Percentiles rank a stretch among this genome's conserved stretches.
These are phyloP conservation scores for Rhinocladiella similis DNA, from an alignment of 2,329 filamentous ascomycete species.

Conservation along the genomic window DNA sequence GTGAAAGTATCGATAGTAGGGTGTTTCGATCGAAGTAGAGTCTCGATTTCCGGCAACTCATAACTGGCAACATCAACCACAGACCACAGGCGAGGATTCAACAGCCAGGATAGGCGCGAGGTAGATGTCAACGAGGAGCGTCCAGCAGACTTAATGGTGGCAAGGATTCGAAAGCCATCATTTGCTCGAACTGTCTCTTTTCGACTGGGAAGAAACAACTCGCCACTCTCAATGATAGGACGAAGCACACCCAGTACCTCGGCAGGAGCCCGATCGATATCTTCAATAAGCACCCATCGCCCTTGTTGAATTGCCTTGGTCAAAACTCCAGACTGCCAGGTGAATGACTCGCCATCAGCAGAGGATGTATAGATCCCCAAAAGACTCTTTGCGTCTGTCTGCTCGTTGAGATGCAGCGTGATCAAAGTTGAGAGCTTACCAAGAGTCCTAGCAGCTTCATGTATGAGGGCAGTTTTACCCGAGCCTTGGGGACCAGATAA, in stretches of 20 bases:
- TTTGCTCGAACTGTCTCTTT: conserved; percentile 83
- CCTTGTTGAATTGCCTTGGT: conserved; percentile 93
- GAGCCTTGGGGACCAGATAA: conserved; percentile 80
- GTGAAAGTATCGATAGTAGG: conserved; percentile 64
- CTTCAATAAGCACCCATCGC: conserved; percentile 95
- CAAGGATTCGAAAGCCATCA: conserved; percentile 84
- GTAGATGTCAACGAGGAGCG: conserved; percentile 68
- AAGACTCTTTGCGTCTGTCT: conserved; percentile 95
- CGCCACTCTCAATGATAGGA: conserved; percentile 87
- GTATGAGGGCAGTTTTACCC: conserved; percentile 85
- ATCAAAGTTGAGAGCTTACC: conserved; percentile 81
- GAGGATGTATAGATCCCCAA: conserved; percentile 93
- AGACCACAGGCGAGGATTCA: conserved; percentile 71
- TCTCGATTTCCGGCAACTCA: conserved; percentile 66
- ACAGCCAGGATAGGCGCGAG: conserved; percentile 49
- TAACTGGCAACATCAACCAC: conserved; percentile 69
- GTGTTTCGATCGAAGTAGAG: conserved; percentile 71
- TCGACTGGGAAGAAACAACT: conserved; percentile 84
- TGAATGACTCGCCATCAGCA: conserved; percentile 81
- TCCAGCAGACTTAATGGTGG: conserved; percentile 74
- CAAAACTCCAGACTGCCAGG: conserved; percentile 87
- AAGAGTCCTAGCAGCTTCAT: conserved; percentile 77
- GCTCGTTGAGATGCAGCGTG: conserved; percentile 93
- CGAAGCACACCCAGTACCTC: conserved; percentile 92
- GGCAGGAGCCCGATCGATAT: conserved; percentile 89